Evolutionary conservation across 805 yeast species (phyloP).

Genomic region (Kodamaea jinghongensis): DNA sequence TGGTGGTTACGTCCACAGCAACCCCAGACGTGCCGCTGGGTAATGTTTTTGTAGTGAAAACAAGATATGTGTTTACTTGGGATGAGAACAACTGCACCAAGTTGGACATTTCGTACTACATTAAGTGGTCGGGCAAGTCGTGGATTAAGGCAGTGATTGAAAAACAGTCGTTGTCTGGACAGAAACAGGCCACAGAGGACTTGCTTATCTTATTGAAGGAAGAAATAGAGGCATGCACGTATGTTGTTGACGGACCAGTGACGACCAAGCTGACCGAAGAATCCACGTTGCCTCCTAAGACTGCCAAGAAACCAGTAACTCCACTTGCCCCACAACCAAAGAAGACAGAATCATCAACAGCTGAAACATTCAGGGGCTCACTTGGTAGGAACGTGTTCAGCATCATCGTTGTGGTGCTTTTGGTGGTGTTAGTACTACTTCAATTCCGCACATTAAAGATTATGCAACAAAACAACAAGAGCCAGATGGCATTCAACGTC

Average conservation of each 20-base stretch:
- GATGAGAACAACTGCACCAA: constrained; percentile 53
- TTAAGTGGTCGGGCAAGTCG: constrained; percentile 73
- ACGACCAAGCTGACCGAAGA: constrained; percentile 1
- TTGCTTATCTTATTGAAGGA: constrained; percentile 47
- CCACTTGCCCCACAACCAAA: not conserved
- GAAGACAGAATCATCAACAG: too few relatives aligned
- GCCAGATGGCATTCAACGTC: constrained; percentile 19
- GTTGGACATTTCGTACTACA: constrained; percentile 49
- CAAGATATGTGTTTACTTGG: constrained; percentile 62
- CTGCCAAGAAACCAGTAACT: not conserved
- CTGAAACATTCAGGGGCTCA: constrained; percentile 7
- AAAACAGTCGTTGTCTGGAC: constrained; percentile 71
- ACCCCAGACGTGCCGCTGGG: constrained; percentile 89
- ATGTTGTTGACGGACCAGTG: constrained; percentile 20
- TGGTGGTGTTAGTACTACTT: constrained; percentile 18
- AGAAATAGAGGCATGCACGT: constrained; percentile 26
- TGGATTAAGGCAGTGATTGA: constrained; percentile 80
- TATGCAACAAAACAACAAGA: constrained; percentile 22
- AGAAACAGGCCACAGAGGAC: constrained; percentile 56
- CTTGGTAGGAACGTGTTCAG: constrained; percentile 1
- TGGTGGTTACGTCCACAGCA: constrained; percentile 54
- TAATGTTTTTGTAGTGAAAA: constrained; percentile 57
- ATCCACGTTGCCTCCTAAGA: too few relatives aligned
- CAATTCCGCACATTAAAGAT: constrained; percentile 19
- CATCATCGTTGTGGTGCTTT: constrained; percentile 19